Evolutionary conservation across 768 basidiomycete genomes (phyloP).

Genomic region (Pleurotus tuber-regium): DNA sequence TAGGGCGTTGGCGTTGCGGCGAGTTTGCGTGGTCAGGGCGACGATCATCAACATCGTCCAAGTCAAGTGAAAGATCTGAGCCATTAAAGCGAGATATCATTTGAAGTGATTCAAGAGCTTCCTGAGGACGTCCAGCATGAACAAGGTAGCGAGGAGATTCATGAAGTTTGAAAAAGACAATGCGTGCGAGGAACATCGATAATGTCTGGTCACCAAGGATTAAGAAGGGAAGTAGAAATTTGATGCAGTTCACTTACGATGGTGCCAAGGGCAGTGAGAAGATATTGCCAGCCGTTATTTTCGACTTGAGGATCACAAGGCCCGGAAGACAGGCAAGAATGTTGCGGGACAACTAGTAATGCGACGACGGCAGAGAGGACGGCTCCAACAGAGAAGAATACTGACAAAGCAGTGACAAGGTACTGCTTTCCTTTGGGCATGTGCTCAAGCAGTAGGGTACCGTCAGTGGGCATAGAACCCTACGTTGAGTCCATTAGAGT

Average conservation of each 20-base stretch:
- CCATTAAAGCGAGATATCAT: conserved; percentile 89
- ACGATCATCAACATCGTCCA: conserved; percentile 67
- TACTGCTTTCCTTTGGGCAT: conserved; percentile 92
- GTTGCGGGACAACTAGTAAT: conserved; percentile 72
- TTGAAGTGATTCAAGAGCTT: conserved; percentile 81
- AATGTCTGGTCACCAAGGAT: conserved; percentile 59
- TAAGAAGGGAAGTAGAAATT: conserved; percentile 6
- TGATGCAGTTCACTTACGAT: conserved; percentile 56
- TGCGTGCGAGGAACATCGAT: conserved; percentile 82
- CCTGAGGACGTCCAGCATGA: conserved; percentile 78
- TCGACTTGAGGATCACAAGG: conserved; percentile 64
- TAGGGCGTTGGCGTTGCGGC: neutral
- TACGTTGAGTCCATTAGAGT: conserved; percentile 23
- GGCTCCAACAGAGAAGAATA: conserved; percentile 95
- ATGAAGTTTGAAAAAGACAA: conserved; percentile 87
- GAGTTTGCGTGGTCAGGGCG: conserved; percentile 18
- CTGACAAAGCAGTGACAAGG: conserved; percentile 85
- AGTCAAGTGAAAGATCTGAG: conserved; percentile 58
- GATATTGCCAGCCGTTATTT: conserved; percentile 89
- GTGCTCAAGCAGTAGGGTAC: conserved; percentile 88
- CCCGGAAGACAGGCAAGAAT: conserved; percentile 52
- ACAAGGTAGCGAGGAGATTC: conserved; percentile 95
- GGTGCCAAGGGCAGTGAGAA: conserved; percentile 73
- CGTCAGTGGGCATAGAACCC: conserved; percentile 97
- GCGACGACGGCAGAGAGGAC: conserved; percentile 83